A percentile compares a stretch with the other conserved stretches of the same genome.
phyloP scores from a whole-genome alignment of 371 early-diverging fungal genomes.

The Lichtheimia ornata region DNA sequence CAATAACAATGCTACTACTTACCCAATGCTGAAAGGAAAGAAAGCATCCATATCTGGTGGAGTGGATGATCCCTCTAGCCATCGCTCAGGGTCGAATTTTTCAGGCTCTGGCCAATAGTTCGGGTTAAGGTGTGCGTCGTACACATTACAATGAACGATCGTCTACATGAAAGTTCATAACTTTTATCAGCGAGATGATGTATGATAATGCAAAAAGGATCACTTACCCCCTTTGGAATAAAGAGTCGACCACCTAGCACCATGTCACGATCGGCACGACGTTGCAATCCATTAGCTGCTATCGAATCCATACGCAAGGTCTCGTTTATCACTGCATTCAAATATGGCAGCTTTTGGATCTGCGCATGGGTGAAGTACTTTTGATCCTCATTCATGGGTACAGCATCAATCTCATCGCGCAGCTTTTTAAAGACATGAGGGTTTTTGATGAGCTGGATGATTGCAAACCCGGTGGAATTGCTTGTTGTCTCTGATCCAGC shows the following conservation, averaged over 20 bases:
- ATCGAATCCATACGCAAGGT: constrained; percentile 36
- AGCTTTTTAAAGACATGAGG: constrained; percentile 27
- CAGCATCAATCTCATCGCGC: constrained; percentile 29
- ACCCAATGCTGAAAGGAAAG: constrained; percentile 47
- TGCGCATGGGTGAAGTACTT: constrained; percentile 30
- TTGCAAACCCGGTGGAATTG: constrained; percentile 34
- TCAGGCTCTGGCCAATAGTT: constrained; percentile 29
- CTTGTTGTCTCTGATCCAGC: constrained; percentile 47
- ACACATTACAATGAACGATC: constrained; percentile 11
- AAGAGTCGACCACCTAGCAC: constrained; percentile 16
- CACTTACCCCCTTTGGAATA: constrained; percentile 19
- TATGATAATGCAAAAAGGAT: neutral
- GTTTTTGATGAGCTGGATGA: constrained; percentile 29
- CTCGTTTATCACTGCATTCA: constrained; percentile 41
- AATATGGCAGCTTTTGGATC: constrained; percentile 32
- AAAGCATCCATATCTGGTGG: constrained; percentile 30
- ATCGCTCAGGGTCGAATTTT: constrained; percentile 36
- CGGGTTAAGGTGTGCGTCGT: constrained; percentile 21
- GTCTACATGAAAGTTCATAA: constrained; percentile 3
- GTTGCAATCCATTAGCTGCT: constrained; percentile 24
- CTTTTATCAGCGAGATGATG: no score
- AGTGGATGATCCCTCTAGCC: constrained; percentile 18
- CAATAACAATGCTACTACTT: constrained; percentile 3
- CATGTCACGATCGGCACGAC: constrained; percentile 19
- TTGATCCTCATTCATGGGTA: constrained; percentile 7